Conservation (phyloP, 768 basidiomycete species). For the Butyriboletus loyo region DNA sequence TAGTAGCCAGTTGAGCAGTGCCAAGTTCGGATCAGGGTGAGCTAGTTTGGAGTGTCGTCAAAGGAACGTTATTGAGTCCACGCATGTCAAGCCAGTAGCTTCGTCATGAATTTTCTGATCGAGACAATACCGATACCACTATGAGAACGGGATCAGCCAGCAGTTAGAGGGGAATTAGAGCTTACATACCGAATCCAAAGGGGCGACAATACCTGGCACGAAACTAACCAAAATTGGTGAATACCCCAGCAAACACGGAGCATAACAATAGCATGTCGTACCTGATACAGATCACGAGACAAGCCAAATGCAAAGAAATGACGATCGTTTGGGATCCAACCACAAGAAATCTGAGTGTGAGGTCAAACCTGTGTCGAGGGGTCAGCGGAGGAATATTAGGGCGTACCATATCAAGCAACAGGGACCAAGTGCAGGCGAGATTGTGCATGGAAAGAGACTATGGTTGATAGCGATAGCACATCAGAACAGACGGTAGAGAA, state of each 20-base stretch:
- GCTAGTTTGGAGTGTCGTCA: constrained; percentile 9
- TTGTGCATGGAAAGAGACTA: neutral
- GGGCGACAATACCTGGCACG: neutral
- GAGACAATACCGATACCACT: constrained; percentile 9
- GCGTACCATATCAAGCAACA: constrained; percentile 5
- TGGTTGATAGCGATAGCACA: neutral
- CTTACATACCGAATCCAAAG: neutral
- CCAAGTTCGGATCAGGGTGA: constrained; percentile 7
- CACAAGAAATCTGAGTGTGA: neutral
- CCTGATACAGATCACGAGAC: neutral
- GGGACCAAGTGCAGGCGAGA: neutral
- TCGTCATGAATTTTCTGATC: constrained; percentile 8
- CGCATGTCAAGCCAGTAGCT: neutral
- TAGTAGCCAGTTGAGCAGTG: neutral
- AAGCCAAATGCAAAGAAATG: neutral
- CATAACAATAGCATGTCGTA: neutral
- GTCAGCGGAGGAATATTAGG: neutral
- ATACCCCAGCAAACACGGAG: too few relatives aligned
- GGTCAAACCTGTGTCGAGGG: neutral
- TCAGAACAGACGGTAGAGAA: neutral
- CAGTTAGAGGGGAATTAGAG: neutral
- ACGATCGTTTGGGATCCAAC: neutral
- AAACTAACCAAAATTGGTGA: neutral
- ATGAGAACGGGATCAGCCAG: neutral
- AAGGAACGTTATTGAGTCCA: constrained; percentile 13